A percentile compares a stretch with the other conserved stretches of the same genome.
phyloP scores from a whole-genome alignment of 164 flowering plant genomes.

The Dillenia turbinata region DNA sequence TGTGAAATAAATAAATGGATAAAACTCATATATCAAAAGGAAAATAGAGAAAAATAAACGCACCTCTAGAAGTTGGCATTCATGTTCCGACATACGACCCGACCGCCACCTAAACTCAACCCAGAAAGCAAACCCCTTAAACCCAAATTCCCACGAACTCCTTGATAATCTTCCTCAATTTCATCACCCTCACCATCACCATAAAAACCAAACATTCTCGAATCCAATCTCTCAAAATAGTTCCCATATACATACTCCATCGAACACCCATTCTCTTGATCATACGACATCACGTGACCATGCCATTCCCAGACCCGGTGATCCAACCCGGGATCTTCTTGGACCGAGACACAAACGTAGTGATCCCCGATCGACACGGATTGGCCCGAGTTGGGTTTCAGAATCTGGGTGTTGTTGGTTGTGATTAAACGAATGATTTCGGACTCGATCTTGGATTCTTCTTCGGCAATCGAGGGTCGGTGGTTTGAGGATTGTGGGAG shows the following conservation, averaged over 20 bases:
- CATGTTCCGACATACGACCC: conserved; percentile 68
- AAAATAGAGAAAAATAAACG: neutral
- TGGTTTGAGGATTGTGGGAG: conserved; percentile 33
- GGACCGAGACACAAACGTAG: conserved; percentile 80
- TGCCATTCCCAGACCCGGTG: conserved; percentile 99
- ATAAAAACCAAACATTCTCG: conserved; percentile 2
- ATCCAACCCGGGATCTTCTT: conserved; percentile 57
- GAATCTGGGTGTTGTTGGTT: conserved; percentile 47
- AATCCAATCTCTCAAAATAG: conserved; percentile 68
- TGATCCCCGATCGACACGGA: conserved; percentile 79
- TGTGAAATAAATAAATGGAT: no score
- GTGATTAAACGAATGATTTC: conserved; percentile 55
- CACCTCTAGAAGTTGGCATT: conserved; percentile 49
- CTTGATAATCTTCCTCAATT: conserved; percentile 23
- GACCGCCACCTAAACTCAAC: conserved; percentile 32
- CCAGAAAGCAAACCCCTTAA: conserved; percentile 64
- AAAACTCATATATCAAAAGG: neutral
- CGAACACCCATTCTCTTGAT: conserved; percentile 72
- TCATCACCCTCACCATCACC: conserved; percentile 20
- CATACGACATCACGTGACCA: conserved; percentile 86
- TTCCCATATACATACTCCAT: conserved; percentile 95
- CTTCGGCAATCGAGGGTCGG: conserved; percentile 51
- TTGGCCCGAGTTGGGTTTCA: conserved; percentile 91
- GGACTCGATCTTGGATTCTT: conserved; percentile 80
- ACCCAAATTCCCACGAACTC: conserved; percentile 48